phyloP scores from a whole-genome alignment of 257 asterid species.

The Linaria vulgaris region DNA sequence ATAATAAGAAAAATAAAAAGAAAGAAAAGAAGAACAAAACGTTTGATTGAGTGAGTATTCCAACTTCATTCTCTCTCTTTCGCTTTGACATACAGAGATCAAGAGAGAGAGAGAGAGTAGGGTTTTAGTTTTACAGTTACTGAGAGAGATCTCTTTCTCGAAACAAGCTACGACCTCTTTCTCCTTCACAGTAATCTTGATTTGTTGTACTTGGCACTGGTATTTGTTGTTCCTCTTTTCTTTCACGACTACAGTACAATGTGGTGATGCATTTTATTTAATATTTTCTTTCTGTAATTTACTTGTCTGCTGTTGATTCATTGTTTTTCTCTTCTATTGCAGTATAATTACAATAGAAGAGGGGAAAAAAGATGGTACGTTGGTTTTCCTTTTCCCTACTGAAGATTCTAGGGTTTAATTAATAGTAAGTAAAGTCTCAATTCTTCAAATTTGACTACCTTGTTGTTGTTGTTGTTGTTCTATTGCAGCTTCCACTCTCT shows the following conservation, averaged over 20 bases:
- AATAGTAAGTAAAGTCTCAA: background rate
- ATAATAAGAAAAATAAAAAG: too few relatives aligned
- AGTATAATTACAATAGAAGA: too few relatives aligned
- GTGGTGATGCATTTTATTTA: background rate
- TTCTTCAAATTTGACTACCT: conserved; percentile 5
- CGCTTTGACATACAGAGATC: too few relatives aligned
- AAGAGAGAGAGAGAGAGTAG: background rate
- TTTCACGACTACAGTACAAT: background rate
- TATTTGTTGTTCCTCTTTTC: background rate
- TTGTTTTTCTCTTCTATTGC: background rate
- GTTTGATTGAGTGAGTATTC: too few relatives aligned
- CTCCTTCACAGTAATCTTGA: conserved; percentile 3
- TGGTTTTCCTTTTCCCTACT: background rate
- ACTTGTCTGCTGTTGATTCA: background rate
- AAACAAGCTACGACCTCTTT: background rate
- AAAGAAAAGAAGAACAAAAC: too few relatives aligned
- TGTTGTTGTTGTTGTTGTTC: conserved; percentile 4
- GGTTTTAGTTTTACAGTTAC: background rate
- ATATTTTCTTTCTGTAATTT: too few relatives aligned
- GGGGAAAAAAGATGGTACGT: background rate
- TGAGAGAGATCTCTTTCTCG: background rate
- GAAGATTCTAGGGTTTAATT: conserved; percentile 9
- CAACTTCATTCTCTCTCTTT: too few relatives aligned
- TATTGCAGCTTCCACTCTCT: conserved; percentile 85
- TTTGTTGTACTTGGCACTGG: background rate